A percentile compares a stretch with the other conserved stretches of the same genome.
phyloP scores from a whole-genome alignment of 805 yeast species.

The Lipomyces lipofer region DNA sequence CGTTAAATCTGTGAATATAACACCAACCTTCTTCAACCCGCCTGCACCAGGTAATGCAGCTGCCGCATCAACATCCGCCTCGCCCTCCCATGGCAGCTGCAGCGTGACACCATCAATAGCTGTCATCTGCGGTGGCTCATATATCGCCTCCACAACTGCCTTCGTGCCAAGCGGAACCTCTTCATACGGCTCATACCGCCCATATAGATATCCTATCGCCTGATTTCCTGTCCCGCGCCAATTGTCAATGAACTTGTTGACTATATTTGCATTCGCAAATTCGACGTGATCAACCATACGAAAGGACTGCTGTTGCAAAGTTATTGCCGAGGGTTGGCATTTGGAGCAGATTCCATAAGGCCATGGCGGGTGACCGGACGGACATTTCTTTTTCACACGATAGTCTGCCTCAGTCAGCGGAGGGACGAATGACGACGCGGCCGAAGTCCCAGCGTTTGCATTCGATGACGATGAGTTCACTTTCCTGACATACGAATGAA shows the following conservation, averaged over 20 bases:
- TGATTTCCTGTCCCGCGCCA: slow-evolving; percentile 92
- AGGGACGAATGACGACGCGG: slow-evolving; percentile 65
- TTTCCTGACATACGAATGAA: slow-evolving; percentile 77
- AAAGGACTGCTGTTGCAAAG: slow-evolving; percentile 83
- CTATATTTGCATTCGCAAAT: slow-evolving; percentile 68
- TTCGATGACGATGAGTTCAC: slow-evolving; percentile 67
- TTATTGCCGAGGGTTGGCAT: slow-evolving; percentile 95
- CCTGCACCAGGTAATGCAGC: slow-evolving; percentile 46
- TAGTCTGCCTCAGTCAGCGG: slow-evolving; percentile 76
- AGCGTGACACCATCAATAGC: slow-evolving; percentile 83
- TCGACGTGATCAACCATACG: slow-evolving; percentile 98
- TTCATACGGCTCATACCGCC: slow-evolving; percentile 74
- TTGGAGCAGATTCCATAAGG: slow-evolving; percentile 93
- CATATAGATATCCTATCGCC: slow-evolving; percentile 82
- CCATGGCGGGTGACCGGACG: slow-evolving; percentile 87
- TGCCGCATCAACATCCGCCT: slow-evolving; percentile 55
- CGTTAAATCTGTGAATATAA: slow-evolving; percentile 83
- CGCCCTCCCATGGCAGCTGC: slow-evolving; percentile 52
- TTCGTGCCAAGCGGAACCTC: slow-evolving; percentile 90
- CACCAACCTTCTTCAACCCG: slow-evolving; percentile 74
- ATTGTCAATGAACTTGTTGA: slow-evolving; percentile 80
- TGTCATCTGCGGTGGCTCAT: slow-evolving; percentile 87
- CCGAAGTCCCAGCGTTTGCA: slow-evolving; percentile 34
- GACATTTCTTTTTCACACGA: slow-evolving; percentile 60
- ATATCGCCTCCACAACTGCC: slow-evolving; percentile 90